Evolutionary conservation across 2,329 filamentous ascomycete genomes (phyloP), one percentile per base, ranked within the genome.

Genomic region (Dryadomyces quercivorus): DNA sequence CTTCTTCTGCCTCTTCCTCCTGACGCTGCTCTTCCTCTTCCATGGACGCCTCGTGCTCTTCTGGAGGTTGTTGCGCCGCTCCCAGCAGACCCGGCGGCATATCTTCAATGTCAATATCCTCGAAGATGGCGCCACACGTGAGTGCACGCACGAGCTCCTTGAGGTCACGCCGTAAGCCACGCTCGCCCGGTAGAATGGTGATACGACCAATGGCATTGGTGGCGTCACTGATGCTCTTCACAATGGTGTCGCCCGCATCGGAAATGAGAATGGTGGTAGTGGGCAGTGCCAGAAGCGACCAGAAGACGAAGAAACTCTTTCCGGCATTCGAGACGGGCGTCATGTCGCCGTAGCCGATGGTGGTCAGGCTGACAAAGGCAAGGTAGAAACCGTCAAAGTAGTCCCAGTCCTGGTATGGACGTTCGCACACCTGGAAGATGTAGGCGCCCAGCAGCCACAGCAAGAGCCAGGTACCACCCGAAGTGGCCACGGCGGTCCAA

Each of bases 371-470:
- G 38, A 89, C 82, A 66, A 93, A 96, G 60, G 84, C 83, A 64
- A 95, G 94, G 68, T 95, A 95, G 46, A 96, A 75, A 0, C 83
- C 79, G 55, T 90, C 74, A 61, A 92, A 95, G 64, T 95, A 96
- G 1, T 70, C 75, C 81, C 89, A 84, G 3, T 65, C 59, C 59
- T 84, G 80, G 51, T 80, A 81, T 0, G 65, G 63, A 16, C 63
- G 55, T 63, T 84, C 81, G 52, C 68, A 72, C 12, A 63, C 64
- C 61, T 75, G 69, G 59, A 96, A 95, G 10, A 93, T 77, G 15
- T 82, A 73, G 2, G 89, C 89, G 3, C 91, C 91, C 0, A 86
- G 70, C 38, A 88, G 81, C 90, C 91, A 95, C 10, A 96, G 75
- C 0, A 85, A 67, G 0, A 84, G 69, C 73, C 90, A 94, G 0